A percentile compares a stretch with the other conserved stretches of the same genome.
Evolutionary conservation across 148 eudicot species (phyloP).

Genomic region (Selenicereus undatus): DNA sequence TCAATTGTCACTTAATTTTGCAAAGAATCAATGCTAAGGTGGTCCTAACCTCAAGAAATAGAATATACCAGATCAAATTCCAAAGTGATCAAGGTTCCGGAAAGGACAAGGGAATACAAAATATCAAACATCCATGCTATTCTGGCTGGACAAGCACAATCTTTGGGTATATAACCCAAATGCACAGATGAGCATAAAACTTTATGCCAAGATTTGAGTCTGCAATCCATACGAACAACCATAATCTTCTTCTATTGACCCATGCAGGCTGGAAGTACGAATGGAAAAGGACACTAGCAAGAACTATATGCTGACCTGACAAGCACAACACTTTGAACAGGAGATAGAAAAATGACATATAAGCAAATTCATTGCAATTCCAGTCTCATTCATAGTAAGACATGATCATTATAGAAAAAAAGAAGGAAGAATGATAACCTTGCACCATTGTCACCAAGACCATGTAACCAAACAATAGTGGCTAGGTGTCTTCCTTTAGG

Average conservation of each 20-base stretch:
- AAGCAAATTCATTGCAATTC: not conserved
- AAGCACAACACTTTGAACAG: not conserved
- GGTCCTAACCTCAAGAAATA: conserved; percentile 32
- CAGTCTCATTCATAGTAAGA: conserved; percentile 2
- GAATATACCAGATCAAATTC: conserved; percentile 16
- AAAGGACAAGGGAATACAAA: conserved; percentile 4
- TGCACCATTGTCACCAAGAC: conserved; percentile 93
- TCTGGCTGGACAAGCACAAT: not conserved
- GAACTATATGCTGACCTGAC: not conserved
- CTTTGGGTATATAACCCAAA: not conserved
- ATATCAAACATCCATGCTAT: conserved; percentile 7
- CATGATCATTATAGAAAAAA: not conserved
- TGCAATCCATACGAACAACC: not conserved
- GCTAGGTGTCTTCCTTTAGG: conserved; percentile 92
- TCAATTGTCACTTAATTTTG: not conserved
- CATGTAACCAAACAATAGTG: conserved; percentile 94
- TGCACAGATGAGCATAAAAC: not conserved
- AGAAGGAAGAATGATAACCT: conserved; percentile 44
- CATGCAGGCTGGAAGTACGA: not conserved
- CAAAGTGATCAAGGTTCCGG: conserved; percentile 18
- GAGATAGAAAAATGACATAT: not conserved
- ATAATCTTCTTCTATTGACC: not conserved
- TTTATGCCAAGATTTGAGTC: not conserved
- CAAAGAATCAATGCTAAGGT: conserved; percentile 20
- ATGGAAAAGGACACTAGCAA: not conserved